These are phyloP conservation scores for Cercospora sojina DNA, from an alignment of 2,329 filamentous ascomycete species.

Conservation along the genomic window DNA sequence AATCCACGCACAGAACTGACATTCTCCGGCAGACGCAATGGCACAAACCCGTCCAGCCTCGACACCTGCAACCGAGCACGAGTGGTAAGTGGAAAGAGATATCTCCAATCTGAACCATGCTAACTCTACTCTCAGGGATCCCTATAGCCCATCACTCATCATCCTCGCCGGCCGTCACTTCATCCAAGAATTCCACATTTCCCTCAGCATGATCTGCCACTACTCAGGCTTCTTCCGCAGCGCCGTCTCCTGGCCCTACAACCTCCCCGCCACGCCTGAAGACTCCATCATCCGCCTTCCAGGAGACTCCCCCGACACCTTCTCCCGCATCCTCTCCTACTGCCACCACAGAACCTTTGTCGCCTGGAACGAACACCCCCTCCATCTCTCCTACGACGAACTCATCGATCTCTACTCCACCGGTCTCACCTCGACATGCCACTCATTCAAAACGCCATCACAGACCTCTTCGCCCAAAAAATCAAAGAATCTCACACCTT, in stretches of 20 bases:
- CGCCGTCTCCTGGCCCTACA: conserved; percentile 2
- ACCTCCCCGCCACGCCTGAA: background rate
- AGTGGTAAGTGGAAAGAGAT: background rate
- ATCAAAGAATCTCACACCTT: conserved; percentile 14
- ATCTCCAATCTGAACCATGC: background rate
- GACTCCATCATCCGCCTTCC: conserved; percentile 17
- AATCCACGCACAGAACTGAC: too few relatives aligned
- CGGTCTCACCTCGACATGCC: conserved; percentile 23
- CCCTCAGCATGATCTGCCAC: conserved; percentile 6
- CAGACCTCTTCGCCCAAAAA: conserved; percentile 15
- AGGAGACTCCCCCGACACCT: conserved; percentile 15
- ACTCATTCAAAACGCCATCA: conserved; percentile 19
- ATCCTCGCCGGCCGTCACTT: conserved; percentile 4
- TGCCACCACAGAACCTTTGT: conserved; percentile 9
- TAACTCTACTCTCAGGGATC: conserved; percentile 5
- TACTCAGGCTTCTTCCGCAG: conserved; percentile 12
- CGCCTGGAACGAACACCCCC: conserved; percentile 1
- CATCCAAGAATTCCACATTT: background rate
- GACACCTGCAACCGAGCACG: conserved; percentile 9
- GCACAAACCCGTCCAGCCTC: background rate
- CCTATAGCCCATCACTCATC: conserved; percentile 10
- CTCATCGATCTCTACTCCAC: conserved; percentile 21
- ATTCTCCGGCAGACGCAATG: too few relatives aligned
- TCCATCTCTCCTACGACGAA: conserved; percentile 15
- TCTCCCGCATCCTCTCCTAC: conserved; percentile 10